These are phyloP conservation scores for Mycena olivaceomarginata DNA, from an alignment of 768 basidiomycete species.

Conservation along the genomic window DNA sequence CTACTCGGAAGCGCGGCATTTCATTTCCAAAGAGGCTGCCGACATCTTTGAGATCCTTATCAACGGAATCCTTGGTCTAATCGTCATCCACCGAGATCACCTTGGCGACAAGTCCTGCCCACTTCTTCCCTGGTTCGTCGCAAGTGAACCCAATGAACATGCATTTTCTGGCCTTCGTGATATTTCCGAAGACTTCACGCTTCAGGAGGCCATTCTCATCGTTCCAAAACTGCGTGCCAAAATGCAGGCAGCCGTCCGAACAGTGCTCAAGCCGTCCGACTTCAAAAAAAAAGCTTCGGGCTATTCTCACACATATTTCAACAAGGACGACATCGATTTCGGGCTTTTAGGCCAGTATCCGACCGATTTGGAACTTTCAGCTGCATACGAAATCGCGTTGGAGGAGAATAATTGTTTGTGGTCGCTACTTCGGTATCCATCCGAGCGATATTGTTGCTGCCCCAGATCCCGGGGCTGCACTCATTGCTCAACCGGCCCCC, in stretches of 20 bases:
- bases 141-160: background rate
- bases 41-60: conserved; percentile 47
- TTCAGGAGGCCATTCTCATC: conserved; percentile 6
- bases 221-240: background rate
- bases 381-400: background rate
- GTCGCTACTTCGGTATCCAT: background rate
- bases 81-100: conserved; percentile 14
- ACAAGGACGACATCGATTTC: background rate
- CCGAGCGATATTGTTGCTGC: background rate
- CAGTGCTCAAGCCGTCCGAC: background rate
- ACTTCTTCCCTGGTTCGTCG: background rate
- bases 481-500: background rate
- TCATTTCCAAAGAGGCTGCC: conserved; percentile 49
- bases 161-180: background rate
- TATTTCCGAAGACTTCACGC: background rate
- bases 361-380: background rate
- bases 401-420: background rate
- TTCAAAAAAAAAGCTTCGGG: conserved; percentile 10
- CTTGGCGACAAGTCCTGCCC: background rate
- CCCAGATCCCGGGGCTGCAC: background rate
- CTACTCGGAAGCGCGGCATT: conserved; percentile 40
- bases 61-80: conserved; percentile 47
- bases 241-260: conserved; percentile 4
- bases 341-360: background rate
- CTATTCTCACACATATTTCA: background rate